Evolutionary conservation across 345 rosid species (phyloP), one percentile per base, ranked within the genome.

Genomic region (Linum trigynum): DNA sequence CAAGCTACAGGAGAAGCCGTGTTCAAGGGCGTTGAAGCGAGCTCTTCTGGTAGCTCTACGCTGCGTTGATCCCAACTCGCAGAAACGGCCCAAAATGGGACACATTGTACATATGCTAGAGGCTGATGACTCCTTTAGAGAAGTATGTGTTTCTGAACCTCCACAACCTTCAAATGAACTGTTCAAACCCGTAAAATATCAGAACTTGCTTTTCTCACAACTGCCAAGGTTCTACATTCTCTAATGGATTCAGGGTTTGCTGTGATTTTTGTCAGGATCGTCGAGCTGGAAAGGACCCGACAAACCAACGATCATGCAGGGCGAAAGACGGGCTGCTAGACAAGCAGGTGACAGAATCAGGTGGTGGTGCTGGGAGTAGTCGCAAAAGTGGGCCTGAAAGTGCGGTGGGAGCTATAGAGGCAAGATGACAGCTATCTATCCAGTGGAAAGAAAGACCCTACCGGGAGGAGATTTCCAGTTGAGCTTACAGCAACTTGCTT

Each of bases 231-330:
- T 56, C 15, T 56, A 7, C 5, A 56, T 56, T n/a, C 17, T 56
- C 5, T 8, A 2, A 56, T 15, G 15, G 16, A 3, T 16, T 23
- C 32, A 23, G 32, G 9, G n/a, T 23, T 36, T 5, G 2, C 9
- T 14, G 65, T 48, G 65, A 57, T 68, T 77, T 39, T 68, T 23
- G 32, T 0, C 32, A 83, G 86, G 86, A 80, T 68, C 62, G 67
- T 23, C 69, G 71, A 80, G 78, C 69, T 17, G 79, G 74, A 69
- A 82, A 65, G 71, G 82, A 70, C 15, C 15, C 72, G 14, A 79
- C 70, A 55, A 64, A 38, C 35, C 42, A 65, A n/a, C 60, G 16
- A 55, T 38, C 40, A 0, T 63, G 70, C 58, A 65, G 39, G 39
- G 43, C 56, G 9, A 80, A 70, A 15, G 64, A 66, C n/a, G 68